Conservation (phyloP, 1,284 basidiomycete genomes). For the Dichomitus squalens region DNA sequence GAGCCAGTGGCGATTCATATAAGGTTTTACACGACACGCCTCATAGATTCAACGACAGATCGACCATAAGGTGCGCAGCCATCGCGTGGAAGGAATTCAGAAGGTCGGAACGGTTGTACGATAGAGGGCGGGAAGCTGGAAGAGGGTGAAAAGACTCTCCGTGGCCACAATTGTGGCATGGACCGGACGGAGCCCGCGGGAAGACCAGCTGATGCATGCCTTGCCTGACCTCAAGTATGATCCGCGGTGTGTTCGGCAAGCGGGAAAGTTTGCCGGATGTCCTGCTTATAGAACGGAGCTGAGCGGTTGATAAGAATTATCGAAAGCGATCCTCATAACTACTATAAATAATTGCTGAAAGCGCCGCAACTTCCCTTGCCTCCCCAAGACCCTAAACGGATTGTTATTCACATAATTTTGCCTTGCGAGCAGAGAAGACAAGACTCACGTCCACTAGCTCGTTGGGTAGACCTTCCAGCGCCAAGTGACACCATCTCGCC, state of each 20-base stretch:
- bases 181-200: neutral
- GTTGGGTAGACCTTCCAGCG: slow-evolving; percentile 75
- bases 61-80: slow-evolving; percentile 9
- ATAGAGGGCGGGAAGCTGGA: neutral
- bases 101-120: neutral
- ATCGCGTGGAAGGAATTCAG: slow-evolving; percentile 7
- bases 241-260: neutral
- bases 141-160: neutral
- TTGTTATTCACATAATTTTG: neutral
- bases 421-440: neutral
- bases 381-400: slow-evolving; percentile 33
- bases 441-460: slow-evolving; percentile 79
- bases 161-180: neutral
- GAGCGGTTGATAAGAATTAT: slow-evolving; percentile 23
- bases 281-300: neutral
- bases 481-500: slow-evolving; percentile 74
- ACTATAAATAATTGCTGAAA: slow-evolving; percentile 41
- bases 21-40: slow-evolving; percentile 1
- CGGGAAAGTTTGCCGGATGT: neutral
- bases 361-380: slow-evolving; percentile 34
- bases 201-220: neutral
- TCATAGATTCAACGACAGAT: slow-evolving; percentile 3
- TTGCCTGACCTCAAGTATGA: neutral
- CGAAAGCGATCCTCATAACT: slow-evolving; percentile 39
- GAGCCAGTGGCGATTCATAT: neutral